phyloP scores from a whole-genome alignment of 2,329 filamentous ascomycete species.

The Fusarium incarnatum region DNA sequence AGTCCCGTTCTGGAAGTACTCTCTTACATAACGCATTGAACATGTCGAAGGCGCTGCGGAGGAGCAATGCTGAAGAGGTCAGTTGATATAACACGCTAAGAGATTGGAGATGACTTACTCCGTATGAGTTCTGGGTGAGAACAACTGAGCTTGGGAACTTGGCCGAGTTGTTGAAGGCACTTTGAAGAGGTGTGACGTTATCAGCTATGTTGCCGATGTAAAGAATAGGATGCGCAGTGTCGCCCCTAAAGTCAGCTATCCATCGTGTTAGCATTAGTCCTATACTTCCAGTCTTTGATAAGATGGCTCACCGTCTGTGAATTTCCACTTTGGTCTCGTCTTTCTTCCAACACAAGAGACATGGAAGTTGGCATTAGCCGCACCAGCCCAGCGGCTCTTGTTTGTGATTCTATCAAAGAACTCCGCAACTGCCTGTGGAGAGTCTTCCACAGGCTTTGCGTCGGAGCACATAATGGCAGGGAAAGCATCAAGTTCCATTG shows the following conservation, averaged over 20 bases:
- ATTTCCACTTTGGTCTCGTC: constrained; percentile 55
- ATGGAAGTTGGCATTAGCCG: constrained; percentile 56
- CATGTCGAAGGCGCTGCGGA: constrained; percentile 59
- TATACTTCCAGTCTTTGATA: too few species aligned
- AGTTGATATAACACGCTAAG: not conserved
- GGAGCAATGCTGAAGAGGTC: constrained; percentile 59
- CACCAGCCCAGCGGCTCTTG: constrained; percentile 58
- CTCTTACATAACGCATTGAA: constrained; percentile 55
- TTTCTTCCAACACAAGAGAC: constrained; percentile 55
- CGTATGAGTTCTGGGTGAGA: constrained; percentile 63
- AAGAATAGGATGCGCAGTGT: constrained; percentile 58
- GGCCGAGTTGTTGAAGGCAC: constrained; percentile 58
- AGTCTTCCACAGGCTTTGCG: constrained; percentile 47
- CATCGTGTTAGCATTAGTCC: constrained; percentile 6
- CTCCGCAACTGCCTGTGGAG: constrained; percentile 50
- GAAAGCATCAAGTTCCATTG: constrained; percentile 54
- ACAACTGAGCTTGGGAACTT: constrained; percentile 60
- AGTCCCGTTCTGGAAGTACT: constrained; percentile 60
- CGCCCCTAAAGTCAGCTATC: constrained; percentile 47
- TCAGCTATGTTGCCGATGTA: constrained; percentile 60
- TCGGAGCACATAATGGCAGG: constrained; percentile 62
- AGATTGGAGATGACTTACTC: constrained; percentile 52
- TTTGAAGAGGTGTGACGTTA: constrained; percentile 61
- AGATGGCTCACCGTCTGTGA: constrained; percentile 45
- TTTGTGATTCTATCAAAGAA: constrained; percentile 51